Percentiles rank a stretch among this genome's conserved stretches.
These are phyloP conservation scores for Podaxis rugospora DNA, from an alignment of 768 basidiomycete species.

Conservation along the genomic window DNA sequence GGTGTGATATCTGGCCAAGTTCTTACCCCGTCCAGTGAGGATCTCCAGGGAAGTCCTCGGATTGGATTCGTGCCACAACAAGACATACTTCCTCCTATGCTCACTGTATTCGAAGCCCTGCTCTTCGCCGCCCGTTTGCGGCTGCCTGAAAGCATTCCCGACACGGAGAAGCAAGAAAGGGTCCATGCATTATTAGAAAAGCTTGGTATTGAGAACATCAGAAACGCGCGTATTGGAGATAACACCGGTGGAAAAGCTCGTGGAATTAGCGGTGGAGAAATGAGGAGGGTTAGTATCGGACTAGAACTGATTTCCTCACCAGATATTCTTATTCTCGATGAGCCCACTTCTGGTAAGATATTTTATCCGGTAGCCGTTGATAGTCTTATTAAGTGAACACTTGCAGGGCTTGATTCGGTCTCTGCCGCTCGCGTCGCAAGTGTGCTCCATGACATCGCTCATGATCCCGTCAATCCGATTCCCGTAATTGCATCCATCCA, in stretches of 20 bases:
- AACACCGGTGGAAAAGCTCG: slow-evolving; percentile 63
- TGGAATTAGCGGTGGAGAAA: slow-evolving; percentile 91
- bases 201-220: slow-evolving; percentile 69
- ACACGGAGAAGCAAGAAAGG: slow-evolving; percentile 56
- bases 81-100: slow-evolving; percentile 72
- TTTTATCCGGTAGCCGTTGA: neutral
- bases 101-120: slow-evolving; percentile 81
- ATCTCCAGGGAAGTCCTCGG: slow-evolving; percentile 33
- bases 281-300: slow-evolving; percentile 86
- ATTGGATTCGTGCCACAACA: slow-evolving; percentile 88
- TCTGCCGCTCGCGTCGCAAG: slow-evolving; percentile 79
- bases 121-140: slow-evolving; percentile 84
- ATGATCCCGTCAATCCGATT: slow-evolving; percentile 62
- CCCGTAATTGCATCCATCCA: slow-evolving; percentile 86
- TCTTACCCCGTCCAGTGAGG: slow-evolving; percentile 37
- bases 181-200: slow-evolving; percentile 72
- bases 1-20: slow-evolving; percentile 68
- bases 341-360: slow-evolving; percentile 62
- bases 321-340: slow-evolving; percentile 82
- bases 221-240: slow-evolving; percentile 66
- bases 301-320: slow-evolving; percentile 84
- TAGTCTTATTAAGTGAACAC: neutral
- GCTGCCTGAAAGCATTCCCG: slow-evolving; percentile 67
- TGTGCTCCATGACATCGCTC: slow-evolving; percentile 72
- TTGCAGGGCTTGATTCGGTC: slow-evolving; percentile 75